These are phyloP conservation scores for Pseudogymnoascus destructans DNA, from an alignment of 2,329 filamentous ascomycete species.

Conservation along the genomic window DNA sequence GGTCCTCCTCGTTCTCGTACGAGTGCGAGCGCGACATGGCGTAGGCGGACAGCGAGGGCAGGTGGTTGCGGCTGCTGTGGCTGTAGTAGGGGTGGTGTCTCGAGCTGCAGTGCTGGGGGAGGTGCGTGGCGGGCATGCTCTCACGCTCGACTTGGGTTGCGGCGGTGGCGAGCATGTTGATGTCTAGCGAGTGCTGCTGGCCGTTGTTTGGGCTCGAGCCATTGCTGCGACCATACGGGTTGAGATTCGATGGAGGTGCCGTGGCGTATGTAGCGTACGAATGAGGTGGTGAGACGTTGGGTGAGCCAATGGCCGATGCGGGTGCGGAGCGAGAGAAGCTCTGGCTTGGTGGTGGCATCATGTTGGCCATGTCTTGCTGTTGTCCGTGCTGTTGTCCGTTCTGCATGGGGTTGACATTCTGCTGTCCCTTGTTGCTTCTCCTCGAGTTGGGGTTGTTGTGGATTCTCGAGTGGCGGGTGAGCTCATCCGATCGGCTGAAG, in stretches of 20 bases:
- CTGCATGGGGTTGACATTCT: conserved; percentile 34
- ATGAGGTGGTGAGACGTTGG: conserved; percentile 90
- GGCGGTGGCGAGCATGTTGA: conserved; percentile 47
- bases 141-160: conserved; percentile 51
- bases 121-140: conserved; percentile 22
- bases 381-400: conserved; percentile 36
- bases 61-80: conserved; percentile 29
- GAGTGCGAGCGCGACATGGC: conserved; percentile 88
- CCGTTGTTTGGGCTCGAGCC: conserved; percentile 30
- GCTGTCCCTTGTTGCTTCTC: conserved; percentile 69
- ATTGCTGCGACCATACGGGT: conserved; percentile 36
- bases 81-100: conserved; percentile 43
- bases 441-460: conserved; percentile 98
- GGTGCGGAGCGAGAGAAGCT: conserved; percentile 81
- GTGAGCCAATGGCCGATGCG: conserved; percentile 74
- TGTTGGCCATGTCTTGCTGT: conserved; percentile 39
- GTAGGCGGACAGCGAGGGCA: conserved; percentile 56
- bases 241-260: conserved; percentile 32
- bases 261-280: conserved; percentile 65
- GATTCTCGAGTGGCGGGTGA: conserved; percentile 93
- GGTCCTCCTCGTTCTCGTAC: conserved; percentile 68
- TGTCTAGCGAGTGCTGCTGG: conserved; percentile 32
- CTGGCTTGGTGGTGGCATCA: conserved; percentile 71
- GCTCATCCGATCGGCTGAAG: conserved; percentile 90
- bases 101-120: conserved; percentile 29